Conservation (phyloP, 78 protist genomes). For the Tieghemostelium lacteum region DNA sequence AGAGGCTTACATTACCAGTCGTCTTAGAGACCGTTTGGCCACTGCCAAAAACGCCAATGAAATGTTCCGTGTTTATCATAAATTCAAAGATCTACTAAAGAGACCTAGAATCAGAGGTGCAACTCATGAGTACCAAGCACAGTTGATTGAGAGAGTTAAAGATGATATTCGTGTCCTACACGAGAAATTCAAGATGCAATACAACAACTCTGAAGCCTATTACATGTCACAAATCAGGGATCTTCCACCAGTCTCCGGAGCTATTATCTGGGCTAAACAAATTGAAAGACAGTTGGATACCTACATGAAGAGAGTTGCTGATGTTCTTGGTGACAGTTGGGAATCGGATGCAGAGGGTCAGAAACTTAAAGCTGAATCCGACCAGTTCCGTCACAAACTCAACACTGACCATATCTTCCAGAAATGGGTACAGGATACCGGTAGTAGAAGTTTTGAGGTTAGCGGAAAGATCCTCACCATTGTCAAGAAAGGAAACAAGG, state of each 20-base stretch:
- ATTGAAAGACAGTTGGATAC: constrained; percentile 92
- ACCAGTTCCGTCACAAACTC: constrained; percentile 82
- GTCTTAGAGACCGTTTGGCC: constrained; percentile 89
- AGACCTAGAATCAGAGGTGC: constrained; percentile 88
- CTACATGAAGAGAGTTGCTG: constrained; percentile 90
- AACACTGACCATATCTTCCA: constrained; percentile 79
- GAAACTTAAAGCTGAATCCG: constrained; percentile 82
- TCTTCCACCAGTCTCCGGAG: constrained; percentile 92
- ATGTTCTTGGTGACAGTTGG: constrained; percentile 95
- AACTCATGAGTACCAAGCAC: constrained; percentile 90
- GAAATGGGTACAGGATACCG: constrained; percentile 85
- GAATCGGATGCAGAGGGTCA: constrained; percentile 88
- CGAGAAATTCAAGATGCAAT: constrained; percentile 86
- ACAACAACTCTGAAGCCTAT: constrained; percentile 83
- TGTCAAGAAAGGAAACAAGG: constrained; percentile 39
- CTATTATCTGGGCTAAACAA: constrained; percentile 94
- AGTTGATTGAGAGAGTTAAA: constrained; percentile 89
- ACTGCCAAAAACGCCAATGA: constrained; percentile 90
- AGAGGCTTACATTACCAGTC: constrained; percentile 87
- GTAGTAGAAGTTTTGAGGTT: constrained; percentile 45
- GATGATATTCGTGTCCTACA: constrained; percentile 92
- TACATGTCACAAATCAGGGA: constrained; percentile 89
- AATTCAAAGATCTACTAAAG: constrained; percentile 89
- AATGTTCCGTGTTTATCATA: constrained; percentile 93
- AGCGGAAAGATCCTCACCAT: constrained; percentile 85